Percentiles rank a stretch among this genome's conserved stretches.
Conservation (phyloP, 2,329 filamentous ascomycete genomes). For the Leptographium wingfieldii region DNA sequence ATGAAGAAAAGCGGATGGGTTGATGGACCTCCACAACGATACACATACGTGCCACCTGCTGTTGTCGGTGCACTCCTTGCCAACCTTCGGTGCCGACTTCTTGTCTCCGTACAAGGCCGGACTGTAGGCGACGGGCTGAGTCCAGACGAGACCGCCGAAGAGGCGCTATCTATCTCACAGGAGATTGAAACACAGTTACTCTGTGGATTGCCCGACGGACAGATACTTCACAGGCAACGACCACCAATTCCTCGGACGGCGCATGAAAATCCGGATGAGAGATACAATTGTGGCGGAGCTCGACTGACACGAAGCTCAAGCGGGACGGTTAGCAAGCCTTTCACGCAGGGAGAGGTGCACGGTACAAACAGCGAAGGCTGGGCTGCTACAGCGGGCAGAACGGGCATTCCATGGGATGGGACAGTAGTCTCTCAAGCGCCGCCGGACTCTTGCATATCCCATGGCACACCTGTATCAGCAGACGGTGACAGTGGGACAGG, state of each 20-base stretch:
- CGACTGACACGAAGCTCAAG: conserved; percentile 23
- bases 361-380: neutral
- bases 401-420: neutral
- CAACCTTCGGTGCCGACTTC: conserved; percentile 40
- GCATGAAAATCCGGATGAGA: neutral
- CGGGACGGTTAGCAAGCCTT: conserved; percentile 15
- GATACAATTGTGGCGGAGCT: neutral
- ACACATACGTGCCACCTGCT: conserved; percentile 41
- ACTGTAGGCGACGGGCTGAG: neutral
- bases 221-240: neutral
- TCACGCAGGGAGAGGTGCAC: conserved; percentile 19
- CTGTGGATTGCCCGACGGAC: conserved; percentile 25
- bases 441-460: too few relatives aligned
- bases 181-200: conserved; percentile 38
- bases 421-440: neutral
- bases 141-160: conserved; percentile 2
- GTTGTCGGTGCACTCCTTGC: conserved; percentile 44
- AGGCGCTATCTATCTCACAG: conserved; percentile 30
- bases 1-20: conserved; percentile 45
- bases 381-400: neutral
- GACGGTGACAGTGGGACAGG: neutral
- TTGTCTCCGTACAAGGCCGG: neutral
- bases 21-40: conserved; percentile 32
- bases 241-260: too few relatives aligned
- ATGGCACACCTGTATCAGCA: neutral